phyloP scores from a whole-genome alignment of 176 grass and related monocot genomes.

The Alloteropsis semialata region DNA sequence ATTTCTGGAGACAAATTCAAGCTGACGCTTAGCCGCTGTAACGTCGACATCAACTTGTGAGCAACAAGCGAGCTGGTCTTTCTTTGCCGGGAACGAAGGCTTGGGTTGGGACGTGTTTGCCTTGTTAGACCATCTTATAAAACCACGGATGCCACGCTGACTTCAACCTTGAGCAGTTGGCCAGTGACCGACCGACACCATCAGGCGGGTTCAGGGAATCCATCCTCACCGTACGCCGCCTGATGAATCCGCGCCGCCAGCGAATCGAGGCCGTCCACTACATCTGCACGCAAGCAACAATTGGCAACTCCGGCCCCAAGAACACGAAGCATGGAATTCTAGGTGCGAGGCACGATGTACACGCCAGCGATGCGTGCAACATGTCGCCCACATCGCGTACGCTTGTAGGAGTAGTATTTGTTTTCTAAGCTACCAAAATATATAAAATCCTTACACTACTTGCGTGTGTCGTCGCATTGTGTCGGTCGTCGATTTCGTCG shows the following conservation, averaged over 20 bases:
- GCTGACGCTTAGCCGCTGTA: neutral
- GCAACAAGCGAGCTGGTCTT: neutral
- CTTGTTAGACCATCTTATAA: neutral
- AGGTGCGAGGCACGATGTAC: neutral
- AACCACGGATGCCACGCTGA: neutral
- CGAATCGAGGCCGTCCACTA: neutral
- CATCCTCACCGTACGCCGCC: neutral
- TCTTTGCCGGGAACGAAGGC: neutral
- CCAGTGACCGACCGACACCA: neutral
- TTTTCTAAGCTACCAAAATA: neutral
- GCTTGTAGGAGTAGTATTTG: neutral
- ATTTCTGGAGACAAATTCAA: neutral
- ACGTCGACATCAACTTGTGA: constrained; percentile 1
- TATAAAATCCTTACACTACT: neutral
- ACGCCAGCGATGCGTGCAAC: neutral
- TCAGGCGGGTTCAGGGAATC: neutral
- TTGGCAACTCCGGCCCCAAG: neutral
- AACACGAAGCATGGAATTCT: neutral
- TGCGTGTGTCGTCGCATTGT: neutral
- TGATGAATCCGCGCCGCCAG: neutral
- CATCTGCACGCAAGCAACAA: no score
- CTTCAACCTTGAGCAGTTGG: neutral
- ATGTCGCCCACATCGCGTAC: constrained; percentile 11
- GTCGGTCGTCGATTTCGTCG: constrained; percentile 3
- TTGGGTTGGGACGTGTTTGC: neutral